Evolutionary conservation across 2,329 filamentous ascomycete genomes (phyloP), one percentile per base, ranked within the genome.

Genomic region (Calonectria pseudoturangicola): DNA sequence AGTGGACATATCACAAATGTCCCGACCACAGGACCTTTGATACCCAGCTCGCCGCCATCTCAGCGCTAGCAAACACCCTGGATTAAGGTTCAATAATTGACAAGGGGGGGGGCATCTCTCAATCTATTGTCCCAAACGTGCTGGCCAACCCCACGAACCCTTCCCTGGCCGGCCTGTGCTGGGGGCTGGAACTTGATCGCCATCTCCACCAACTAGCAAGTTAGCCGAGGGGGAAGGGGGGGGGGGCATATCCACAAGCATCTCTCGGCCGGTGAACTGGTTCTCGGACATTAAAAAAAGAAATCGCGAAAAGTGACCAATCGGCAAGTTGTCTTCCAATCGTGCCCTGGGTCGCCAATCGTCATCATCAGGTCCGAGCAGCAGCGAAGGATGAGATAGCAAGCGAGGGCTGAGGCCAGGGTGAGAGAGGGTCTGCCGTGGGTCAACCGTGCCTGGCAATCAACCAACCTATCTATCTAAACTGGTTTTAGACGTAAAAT

Each of bases 61-160:
- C 36, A 41, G 7, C 21, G 25, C 33, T 60, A 41, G 33, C 5
- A 27, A 41, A 25, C 2, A 58, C 25, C 12, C 2, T 10, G 10
- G n/a, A 28, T 27, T 60, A 60, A 41, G 13, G 33, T 60, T 60
- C 54, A 27, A 60, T 60, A 60, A 41, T 60, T 27, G 30, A 12
- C 30, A 58, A 50, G 30, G 54, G 30, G 54, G 30, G 30, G 30
- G 30, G 9, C 30, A 9, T 9, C 16, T 25, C 21, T 25, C 21
- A 10, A 16, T 21, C 30, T n/a, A 36, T 58, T 10, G n/a, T 18
- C 13, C 30, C 5, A 54, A 56, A 56, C n/a, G 48, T 21, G 21
- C 47, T 12, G 47, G 21, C 43, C 39, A 12, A 28, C 47, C 21
- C 48, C 25, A 51, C 48, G 48, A 30, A 30, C 48, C 25, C 12